Evolutionary conservation across 208 protist genomes (phyloP), one percentile per base, ranked within the genome.

Genomic region (Acanthamoeba triangularis): DNA sequence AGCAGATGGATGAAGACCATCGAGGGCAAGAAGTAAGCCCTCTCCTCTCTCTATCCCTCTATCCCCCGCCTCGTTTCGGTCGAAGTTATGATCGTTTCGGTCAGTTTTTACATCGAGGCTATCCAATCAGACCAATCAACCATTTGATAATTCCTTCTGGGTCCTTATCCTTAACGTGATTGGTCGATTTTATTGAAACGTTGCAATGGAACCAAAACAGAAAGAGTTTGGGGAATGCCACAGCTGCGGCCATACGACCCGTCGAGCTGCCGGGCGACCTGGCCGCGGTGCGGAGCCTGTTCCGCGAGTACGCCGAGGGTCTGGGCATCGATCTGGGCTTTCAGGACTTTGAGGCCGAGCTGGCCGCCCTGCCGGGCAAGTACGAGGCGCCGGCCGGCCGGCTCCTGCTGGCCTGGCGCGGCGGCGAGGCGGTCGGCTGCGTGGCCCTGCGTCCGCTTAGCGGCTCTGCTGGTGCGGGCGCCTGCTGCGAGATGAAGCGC

Each of bases 391-490:
- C 72, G 3, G 35, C 72, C 7, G 72, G 72, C 8, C 8, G 72
- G 35, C 72, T 80, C 16, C 72, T 80, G 72, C 72, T 80, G 5
- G 72, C 72, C 16, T 80, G 72, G 72, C 14, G 37, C 13, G 72
- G 35, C 3, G 13, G 18, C 14, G 72, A 80, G 72, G 37, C 72
- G 16, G 72, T 80, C 11, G 72, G 72, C 37, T 80, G 72, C 72
- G 72, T 80, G 37, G 72, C 72, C 72, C 72, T 80, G 72, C 72
- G 72, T 28, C 72, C 72, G 37, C 72, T 80, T 3, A 41, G 37
- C 37, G 37, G 37, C 37, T 41, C 37, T 41, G n/a, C n/a, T n/a
- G 8, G 10, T 41, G 67, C 33, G 2, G 67, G 37, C 8, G 67
- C 28, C 13, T 7, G 28, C 30, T 80, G 72, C 30, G 72, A 80